Evolutionary conservation across 176 grass and related monocot genomes (phyloP).

Genomic region (Lolium multiflorum): DNA sequence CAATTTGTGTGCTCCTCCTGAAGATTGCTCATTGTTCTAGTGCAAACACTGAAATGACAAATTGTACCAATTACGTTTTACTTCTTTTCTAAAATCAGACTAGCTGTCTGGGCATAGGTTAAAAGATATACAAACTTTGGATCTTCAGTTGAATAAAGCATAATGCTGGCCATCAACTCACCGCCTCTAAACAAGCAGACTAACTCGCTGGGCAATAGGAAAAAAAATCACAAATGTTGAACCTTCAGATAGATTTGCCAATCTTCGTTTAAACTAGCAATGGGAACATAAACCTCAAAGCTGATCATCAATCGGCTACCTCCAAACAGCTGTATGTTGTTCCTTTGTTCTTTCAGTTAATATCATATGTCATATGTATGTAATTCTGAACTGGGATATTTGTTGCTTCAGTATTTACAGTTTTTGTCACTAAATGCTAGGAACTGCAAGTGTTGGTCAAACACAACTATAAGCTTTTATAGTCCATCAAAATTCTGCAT

Average conservation of each 20-base stretch:
- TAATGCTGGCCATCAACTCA: neutral
- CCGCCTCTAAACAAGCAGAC: conserved; percentile 6
- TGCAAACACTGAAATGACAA: neutral
- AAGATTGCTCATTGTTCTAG: conserved; percentile 4
- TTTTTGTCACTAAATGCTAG: too few species aligned
- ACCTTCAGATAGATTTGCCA: neutral
- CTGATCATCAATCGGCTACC: too few species aligned
- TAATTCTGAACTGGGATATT: neutral
- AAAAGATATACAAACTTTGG: neutral
- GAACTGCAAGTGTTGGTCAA: conserved; percentile 70
- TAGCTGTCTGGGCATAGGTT: neutral
- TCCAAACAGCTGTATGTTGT: neutral
- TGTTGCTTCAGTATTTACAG: too few species aligned
- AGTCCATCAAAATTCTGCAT: neutral
- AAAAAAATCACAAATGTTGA: neutral
- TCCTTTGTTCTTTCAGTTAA: neutral
- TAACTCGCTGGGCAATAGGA: neutral
- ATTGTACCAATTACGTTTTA: neutral
- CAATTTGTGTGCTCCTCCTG: neutral
- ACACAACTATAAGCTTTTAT: neutral
- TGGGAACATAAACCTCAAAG: neutral
- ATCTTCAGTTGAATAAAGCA: neutral
- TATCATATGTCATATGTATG: conserved; percentile 8
- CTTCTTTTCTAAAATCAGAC: neutral
- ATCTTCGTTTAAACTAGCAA: neutral